These are phyloP conservation scores for Aegilops umbellulata DNA, from an alignment of 176 grass and related monocot genomes.

Conservation along the genomic window DNA sequence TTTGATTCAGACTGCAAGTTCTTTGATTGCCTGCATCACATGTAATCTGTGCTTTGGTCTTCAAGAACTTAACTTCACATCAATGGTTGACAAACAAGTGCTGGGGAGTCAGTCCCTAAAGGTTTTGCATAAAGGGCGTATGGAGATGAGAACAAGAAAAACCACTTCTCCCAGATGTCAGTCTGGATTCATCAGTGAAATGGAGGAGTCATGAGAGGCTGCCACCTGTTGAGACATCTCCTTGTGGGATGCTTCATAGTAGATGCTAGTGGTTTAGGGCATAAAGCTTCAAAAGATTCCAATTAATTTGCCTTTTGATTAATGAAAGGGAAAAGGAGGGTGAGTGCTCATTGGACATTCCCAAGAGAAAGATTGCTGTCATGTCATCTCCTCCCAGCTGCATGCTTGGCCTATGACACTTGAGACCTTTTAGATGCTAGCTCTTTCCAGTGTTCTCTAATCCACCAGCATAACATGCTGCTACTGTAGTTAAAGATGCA, in stretches of 20 bases:
- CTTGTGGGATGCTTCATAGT: conserved; percentile 74
- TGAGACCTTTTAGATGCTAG: conserved; percentile 40
- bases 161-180: conserved; percentile 24
- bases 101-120: too few species aligned
- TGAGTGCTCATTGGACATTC: conserved; percentile 42
- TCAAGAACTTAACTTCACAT: neutral
- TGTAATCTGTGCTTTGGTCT: neutral
- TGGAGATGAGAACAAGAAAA: neutral
- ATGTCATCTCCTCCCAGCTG: conserved; percentile 36
- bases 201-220: conserved; percentile 3
- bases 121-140: neutral
- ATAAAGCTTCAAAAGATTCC: conserved; percentile 83
- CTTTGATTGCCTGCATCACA: neutral
- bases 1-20: conserved; percentile 2
- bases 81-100: neutral
- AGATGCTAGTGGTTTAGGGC: conserved; percentile 72
- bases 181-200: conserved; percentile 43
- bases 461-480: conserved; percentile 31
- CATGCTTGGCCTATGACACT: conserved; percentile 47
- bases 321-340: conserved; percentile 38
- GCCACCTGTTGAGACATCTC: conserved; percentile 72
- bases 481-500: conserved; percentile 30
- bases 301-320: conserved; percentile 53
- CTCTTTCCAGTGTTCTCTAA: conserved; percentile 35
- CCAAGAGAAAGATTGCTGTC: conserved; percentile 41